Conservation (phyloP, 139 green algal genomes). For the Micromonas commoda region DNA sequence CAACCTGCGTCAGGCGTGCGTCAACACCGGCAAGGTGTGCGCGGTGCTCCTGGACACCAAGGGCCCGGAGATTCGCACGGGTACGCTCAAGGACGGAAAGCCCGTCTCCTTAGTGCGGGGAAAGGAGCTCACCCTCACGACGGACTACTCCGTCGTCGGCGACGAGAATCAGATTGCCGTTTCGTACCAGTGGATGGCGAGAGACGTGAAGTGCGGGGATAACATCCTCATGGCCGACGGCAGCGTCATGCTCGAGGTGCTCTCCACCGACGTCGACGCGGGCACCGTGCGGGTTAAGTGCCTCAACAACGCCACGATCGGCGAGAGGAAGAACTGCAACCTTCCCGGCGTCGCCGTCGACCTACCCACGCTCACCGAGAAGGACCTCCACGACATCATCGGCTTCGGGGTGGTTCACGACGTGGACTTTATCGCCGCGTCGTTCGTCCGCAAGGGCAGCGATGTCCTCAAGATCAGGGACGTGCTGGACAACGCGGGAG, state of each 20-base stretch:
- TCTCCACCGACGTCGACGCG: background rate
- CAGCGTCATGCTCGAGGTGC: slow-evolving; percentile 87
- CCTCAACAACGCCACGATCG: slow-evolving; percentile 91
- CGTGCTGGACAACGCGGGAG: slow-evolving; percentile 63
- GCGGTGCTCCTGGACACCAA: slow-evolving; percentile 98
- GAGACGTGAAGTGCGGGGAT: slow-evolving; percentile 63
- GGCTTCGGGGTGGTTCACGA: slow-evolving; percentile 91
- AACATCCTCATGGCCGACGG: slow-evolving; percentile 89
- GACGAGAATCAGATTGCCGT: slow-evolving; percentile 76
- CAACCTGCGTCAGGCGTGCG: slow-evolving; percentile 70
- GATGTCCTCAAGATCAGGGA: slow-evolving; percentile 82
- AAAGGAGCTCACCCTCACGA: slow-evolving; percentile 79
- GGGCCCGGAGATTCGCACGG: slow-evolving; percentile 81
- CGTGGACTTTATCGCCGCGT: slow-evolving; percentile 98
- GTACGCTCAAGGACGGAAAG: slow-evolving; percentile 42
- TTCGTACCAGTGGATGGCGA: slow-evolving; percentile 39
- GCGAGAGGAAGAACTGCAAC: slow-evolving; percentile 97
- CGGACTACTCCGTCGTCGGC: slow-evolving; percentile 80
- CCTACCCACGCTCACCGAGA: slow-evolving; percentile 91
- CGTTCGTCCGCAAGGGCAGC: slow-evolving; percentile 91
- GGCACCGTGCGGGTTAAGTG: slow-evolving; percentile 61
- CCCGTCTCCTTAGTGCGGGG: slow-evolving; percentile 53
- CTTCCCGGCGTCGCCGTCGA: slow-evolving; percentile 94
- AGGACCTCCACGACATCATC: slow-evolving; percentile 87
- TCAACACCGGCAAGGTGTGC: slow-evolving; percentile 90